A percentile compares a stretch with the other conserved stretches of the same genome.
These are phyloP conservation scores for Pelargonium hybrid DNA, from an alignment of 441 rosid genomes.

Conservation along the genomic window DNA sequence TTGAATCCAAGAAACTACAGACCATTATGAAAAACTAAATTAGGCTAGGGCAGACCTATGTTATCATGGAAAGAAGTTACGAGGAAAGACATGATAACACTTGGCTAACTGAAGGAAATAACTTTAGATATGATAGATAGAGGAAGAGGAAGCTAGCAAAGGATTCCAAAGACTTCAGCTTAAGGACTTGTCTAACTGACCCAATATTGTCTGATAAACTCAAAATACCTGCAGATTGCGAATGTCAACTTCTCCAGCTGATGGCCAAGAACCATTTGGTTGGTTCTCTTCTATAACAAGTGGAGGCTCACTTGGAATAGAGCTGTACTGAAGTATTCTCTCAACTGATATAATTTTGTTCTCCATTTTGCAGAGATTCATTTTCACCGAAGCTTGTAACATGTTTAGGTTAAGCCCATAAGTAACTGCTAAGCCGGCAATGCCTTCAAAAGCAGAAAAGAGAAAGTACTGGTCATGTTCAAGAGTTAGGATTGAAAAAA, in stretches of 20 bases:
- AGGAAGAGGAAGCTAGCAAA: too few species aligned
- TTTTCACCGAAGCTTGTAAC: constrained; percentile 50
- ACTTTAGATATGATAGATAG: too few species aligned
- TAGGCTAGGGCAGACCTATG: too few species aligned
- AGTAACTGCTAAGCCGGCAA: constrained; percentile 78
- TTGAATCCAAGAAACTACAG: too few species aligned
- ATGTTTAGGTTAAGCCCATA: constrained; percentile 70
- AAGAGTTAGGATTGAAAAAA: background rate
- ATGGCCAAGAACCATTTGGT: constrained; percentile 56
- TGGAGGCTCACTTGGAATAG: constrained; percentile 70
- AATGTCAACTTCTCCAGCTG: constrained; percentile 48
- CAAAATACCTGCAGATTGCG: constrained; percentile 50
- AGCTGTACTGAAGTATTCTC: constrained; percentile 68
- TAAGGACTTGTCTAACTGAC: too few species aligned
- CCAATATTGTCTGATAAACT: too few species aligned
- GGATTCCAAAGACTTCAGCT: too few species aligned
- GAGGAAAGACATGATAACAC: too few species aligned
- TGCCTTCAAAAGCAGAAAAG: constrained; percentile 28
- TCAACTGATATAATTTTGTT: constrained; percentile 80
- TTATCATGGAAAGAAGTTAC: too few species aligned
- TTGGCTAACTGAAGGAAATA: too few species aligned
- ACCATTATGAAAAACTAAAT: too few species aligned
- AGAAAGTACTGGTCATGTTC: background rate
- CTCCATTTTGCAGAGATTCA: constrained; percentile 56
- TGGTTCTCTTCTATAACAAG: constrained; percentile 49